Evolutionary conservation across 73 alveolate species (phyloP), one percentile per base, ranked within the genome.

Genomic region (Tetrahymena borealis): DNA sequence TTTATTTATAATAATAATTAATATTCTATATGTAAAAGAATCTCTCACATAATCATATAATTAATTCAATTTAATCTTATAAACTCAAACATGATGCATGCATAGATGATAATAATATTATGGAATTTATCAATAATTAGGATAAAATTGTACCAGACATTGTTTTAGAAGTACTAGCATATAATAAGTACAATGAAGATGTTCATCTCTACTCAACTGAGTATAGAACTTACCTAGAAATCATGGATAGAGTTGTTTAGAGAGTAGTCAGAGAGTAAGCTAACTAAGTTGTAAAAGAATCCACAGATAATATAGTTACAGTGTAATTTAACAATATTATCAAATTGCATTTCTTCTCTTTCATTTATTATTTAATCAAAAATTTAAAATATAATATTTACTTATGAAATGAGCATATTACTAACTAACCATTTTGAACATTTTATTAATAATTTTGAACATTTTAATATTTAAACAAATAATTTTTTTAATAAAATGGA

Each of bases 91-190:
- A 32, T 24, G 3, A 60, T 60, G 31, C 16, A 7, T 39, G 7
- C 12, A 39, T 7, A 40, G n/a, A 15, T 12, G n/a, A 40, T 40
- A 40, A 40, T 32, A 40, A 40, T 40, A 41, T 41, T 24, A 33
- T 78, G 32, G 15, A 78, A n/a, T 15, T 38, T 3, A 24, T 36
- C 11, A 78, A 9, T 13, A 20, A 11, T 39, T 78, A 92, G 95
- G 95, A 93, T 85, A 93, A 93, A 85, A 39, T 93, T 24, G 91
- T 93, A 7, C 95, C 95, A 85, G 93, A 93, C 32, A 93, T 93
- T n/a, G 95, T 93, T 36, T 40, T 79, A 18, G 93, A 93, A 42
- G 95, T 93, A 39, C 39, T 93, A 9, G 78, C 95, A 6, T 79
- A 93, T 32, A 93, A 93, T 40, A 93, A 93, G 43, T 78, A 93